A percentile compares a stretch with the other conserved stretches of the same genome.
Evolutionary conservation across 2,329 filamentous ascomycete genomes (phyloP).

Genomic region (Hyphodiscus sp.): DNA sequence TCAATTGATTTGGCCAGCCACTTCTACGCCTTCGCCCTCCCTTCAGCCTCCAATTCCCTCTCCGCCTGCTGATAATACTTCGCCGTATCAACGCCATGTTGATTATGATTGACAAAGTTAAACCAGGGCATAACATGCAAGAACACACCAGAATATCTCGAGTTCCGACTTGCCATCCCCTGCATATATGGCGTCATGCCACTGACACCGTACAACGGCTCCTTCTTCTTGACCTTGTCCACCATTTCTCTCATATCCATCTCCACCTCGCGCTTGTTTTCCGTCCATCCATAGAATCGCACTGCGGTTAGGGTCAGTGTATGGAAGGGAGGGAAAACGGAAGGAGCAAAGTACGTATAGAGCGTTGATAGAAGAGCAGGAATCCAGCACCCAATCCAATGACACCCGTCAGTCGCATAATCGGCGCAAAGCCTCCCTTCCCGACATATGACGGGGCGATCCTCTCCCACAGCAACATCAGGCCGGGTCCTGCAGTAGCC

Average conservation of each 20-base stretch:
- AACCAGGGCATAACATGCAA: slow-evolving; percentile 88
- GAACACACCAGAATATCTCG: slow-evolving; percentile 81
- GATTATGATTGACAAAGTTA: slow-evolving; percentile 94
- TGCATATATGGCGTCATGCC: slow-evolving; percentile 81
- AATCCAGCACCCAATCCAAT: slow-evolving; percentile 74
- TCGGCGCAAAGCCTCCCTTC: slow-evolving; percentile 72
- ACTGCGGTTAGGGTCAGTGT: slow-evolving; percentile 43
- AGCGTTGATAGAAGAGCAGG: slow-evolving; percentile 78
- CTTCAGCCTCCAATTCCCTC: slow-evolving; percentile 81
- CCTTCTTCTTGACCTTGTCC: slow-evolving; percentile 83
- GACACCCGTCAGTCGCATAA: slow-evolving; percentile 71
- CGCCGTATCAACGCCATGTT: slow-evolving; percentile 92
- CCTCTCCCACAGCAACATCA: slow-evolving; percentile 75
- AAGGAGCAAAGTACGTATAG: slow-evolving; percentile 62
- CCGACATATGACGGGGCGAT: slow-evolving; percentile 80
- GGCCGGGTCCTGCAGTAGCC: slow-evolving; percentile 64
- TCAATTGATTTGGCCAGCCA: slow-evolving; percentile 1
- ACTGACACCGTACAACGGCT: slow-evolving; percentile 82
- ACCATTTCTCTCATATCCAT: slow-evolving; percentile 99
- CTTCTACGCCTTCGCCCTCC: slow-evolving; percentile 28
- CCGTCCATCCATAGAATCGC: slow-evolving; percentile 90
- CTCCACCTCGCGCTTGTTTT: slow-evolving; percentile 86
- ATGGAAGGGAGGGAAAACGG: neutral
- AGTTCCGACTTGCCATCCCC: slow-evolving; percentile 87
- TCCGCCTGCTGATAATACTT: slow-evolving; percentile 98